Evolutionary conservation across 225 moss, liverwort and hornwort genomes (phyloP).

Genomic region (Pseudoscleropodium purum): DNA sequence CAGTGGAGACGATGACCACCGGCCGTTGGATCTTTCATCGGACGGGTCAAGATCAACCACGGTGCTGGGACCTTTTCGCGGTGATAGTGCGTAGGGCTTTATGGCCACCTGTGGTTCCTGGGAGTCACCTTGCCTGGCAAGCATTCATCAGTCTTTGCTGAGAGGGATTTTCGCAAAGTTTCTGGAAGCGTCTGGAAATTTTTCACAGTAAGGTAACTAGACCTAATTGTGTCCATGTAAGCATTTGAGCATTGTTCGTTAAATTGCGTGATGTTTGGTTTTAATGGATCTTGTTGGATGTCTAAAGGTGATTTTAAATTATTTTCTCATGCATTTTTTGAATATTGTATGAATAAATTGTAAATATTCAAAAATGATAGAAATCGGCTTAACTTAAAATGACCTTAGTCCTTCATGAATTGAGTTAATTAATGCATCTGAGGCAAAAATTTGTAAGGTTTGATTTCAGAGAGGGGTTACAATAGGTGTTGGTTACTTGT

Average conservation of each 20-base stretch:
- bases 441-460: not conserved
- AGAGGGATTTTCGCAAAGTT: not conserved
- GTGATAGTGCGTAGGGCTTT: not conserved
- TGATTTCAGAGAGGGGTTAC: fast-evolving
- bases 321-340: not conserved
- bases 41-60: not conserved
- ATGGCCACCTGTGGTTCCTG: conserved; percentile 2
- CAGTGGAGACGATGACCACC: not conserved
- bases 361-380: not conserved
- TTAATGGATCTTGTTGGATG: not conserved
- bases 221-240: not conserved
- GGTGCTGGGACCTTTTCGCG: not conserved
- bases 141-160: not conserved
- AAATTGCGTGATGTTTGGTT: not conserved
- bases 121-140: not conserved
- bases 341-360: fast-evolving
- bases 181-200: not conserved
- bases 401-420: too few species aligned
- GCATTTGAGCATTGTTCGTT: not conserved
- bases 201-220: not conserved
- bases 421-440: not conserved
- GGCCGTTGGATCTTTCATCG: conserved; percentile 4
- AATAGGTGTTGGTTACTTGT: fast-evolving
- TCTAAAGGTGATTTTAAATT: too few species aligned
- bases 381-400: not conserved